Evolutionary conservation across 805 yeast genomes (phyloP), one percentile per base, ranked within the genome.

Genomic region (Lachancea sp.): DNA sequence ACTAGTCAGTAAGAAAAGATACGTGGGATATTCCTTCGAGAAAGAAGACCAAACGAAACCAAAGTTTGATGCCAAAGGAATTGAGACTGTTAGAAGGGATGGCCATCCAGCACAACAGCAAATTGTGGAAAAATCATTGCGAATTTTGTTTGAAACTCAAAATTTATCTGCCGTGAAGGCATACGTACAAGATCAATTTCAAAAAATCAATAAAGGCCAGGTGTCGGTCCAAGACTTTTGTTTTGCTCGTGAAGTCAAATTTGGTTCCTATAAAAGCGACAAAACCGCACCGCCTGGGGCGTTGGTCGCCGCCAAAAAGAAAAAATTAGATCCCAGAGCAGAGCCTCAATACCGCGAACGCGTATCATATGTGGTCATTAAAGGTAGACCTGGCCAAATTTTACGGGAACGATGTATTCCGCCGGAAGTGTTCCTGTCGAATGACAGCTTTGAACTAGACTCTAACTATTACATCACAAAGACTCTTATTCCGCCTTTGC

Each of bases 71-170:
- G 97, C 98, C 0, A 92, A 92, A 50, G 98, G 98, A 1, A 88
- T 87, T 9, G 98, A 92, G 56, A 92, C 97, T 0, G 85, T 92
- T 0, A 64, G 98, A 47, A 67, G 98, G 47, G 98, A 92, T 61
- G 97, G 97, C 0, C 83, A 89, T 19, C 95, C 95, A 0, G 95
- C 96, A 0, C 94, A 85, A 48, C 94, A 79, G 61, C 80, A 80
- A 49, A 78, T 92, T 15, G 79, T 85, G 22, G 94, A 86, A 46
- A 75, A 77, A 43, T 63, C 83, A 0, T 61, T 92, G 3, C 65
- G 83, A 25, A 68, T 77, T 0, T 60, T 92, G 2, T 92, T 92
- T 57, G 83, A 80, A 9, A 74, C 89, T 0, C 63, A 69, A 20
- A 86, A 90, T 54, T 54, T 92, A 8, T 78, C 96, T 0, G 41